Percentiles rank a stretch among this genome's conserved stretches.
These are phyloP conservation scores for Mortierella sp. DNA, from an alignment of 371 early-diverging fungal species.

Conservation along the genomic window DNA sequence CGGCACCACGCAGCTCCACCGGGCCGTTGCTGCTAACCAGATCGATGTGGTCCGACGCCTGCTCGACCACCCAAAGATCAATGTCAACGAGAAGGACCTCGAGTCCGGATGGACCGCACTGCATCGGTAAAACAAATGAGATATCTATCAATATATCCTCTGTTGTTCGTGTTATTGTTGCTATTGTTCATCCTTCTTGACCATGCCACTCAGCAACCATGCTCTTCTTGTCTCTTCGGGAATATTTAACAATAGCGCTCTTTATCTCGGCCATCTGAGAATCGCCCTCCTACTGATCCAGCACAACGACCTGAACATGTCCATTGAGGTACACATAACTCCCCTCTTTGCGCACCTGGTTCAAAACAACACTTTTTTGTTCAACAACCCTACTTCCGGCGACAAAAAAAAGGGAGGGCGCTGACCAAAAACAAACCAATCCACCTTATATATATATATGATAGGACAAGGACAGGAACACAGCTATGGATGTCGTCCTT, in stretches of 20 bases:
- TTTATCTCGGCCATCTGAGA: conserved; percentile 75
- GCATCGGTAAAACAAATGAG: conserved; percentile 56
- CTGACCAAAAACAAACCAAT: neutral
- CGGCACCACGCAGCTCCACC: conserved; percentile 30
- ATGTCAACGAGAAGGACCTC: conserved; percentile 73
- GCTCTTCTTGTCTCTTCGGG: too few species aligned
- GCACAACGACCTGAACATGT: conserved; percentile 68
- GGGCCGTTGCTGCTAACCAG: conserved; percentile 33
- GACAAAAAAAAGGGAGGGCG: neutral
- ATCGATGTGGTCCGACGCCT: conserved; percentile 59
- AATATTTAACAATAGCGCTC: conserved; percentile 66
- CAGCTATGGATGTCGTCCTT: conserved; percentile 63
- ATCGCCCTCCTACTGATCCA: conserved; percentile 68
- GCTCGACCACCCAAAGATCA: conserved; percentile 63
- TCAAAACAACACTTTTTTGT: too few species aligned
- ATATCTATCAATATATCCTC: too few species aligned
- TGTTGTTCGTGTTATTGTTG: too few species aligned
- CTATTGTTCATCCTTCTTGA: neutral
- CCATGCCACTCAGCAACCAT: too few species aligned
- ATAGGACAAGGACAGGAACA: conserved; percentile 67
- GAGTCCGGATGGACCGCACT: conserved; percentile 83
- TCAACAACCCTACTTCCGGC: neutral
- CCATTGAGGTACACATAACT: conserved; percentile 57
- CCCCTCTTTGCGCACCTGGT: neutral
- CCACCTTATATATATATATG: neutral